Conservation (phyloP, 176 grass and related monocot species). For the Alopecurus myosuroides region DNA sequence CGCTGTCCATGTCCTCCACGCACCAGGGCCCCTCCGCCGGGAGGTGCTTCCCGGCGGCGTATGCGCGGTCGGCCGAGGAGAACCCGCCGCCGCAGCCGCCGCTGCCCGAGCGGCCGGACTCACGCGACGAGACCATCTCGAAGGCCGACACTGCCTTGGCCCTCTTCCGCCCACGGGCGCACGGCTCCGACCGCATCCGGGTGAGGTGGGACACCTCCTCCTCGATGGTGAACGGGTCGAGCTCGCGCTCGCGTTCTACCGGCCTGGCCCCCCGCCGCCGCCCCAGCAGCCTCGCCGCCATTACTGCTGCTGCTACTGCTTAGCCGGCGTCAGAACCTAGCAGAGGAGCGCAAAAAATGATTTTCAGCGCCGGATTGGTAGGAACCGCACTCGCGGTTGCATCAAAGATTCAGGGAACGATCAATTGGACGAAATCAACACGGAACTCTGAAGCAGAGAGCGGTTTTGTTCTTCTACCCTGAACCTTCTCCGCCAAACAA, state of each 20-base stretch:
- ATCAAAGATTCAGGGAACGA: background rate
- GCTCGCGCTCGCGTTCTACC: background rate
- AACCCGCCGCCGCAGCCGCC: constrained; percentile 46
- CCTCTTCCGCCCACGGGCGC: background rate
- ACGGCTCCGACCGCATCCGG: constrained; percentile 51
- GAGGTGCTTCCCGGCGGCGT: constrained; percentile 39
- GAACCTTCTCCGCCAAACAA: background rate
- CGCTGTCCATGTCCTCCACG: constrained; percentile 56
- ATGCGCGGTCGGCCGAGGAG: constrained; percentile 54
- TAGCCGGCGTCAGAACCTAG: background rate
- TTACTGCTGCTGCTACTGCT: background rate
- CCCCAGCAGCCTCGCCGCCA: constrained; percentile 24
- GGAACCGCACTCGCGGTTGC: background rate
- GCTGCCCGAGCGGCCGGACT: constrained; percentile 40
- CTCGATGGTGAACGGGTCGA: constrained; percentile 48
- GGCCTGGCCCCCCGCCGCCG: constrained; percentile 7
- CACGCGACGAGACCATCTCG: constrained; percentile 57
- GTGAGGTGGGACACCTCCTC: constrained; percentile 61
- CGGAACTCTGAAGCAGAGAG: background rate
- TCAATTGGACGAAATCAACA: background rate
- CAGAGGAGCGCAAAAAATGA: background rate
- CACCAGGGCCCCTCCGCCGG: constrained; percentile 43
- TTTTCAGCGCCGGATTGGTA: background rate
- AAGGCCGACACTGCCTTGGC: constrained; percentile 30
- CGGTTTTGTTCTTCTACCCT: background rate